Evolutionary conservation across 352 stramenopile genomes (phyloP).

Genomic region (Globisporangium recalcitrans): DNA sequence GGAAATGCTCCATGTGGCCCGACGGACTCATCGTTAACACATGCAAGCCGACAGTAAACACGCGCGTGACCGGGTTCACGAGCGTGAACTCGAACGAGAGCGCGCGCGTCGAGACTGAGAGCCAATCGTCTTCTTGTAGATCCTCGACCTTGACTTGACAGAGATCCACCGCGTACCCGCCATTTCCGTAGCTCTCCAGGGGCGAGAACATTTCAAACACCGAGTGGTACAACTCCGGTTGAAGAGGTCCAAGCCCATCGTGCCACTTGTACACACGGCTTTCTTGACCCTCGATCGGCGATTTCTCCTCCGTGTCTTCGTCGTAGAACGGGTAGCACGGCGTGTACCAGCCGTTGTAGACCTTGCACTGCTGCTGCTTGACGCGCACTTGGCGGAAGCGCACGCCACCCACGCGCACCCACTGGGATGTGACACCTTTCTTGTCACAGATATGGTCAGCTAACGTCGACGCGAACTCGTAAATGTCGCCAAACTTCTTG

Average conservation of each 20-base stretch:
- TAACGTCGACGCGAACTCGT: slow-evolving; percentile 63
- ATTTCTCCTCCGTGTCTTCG: slow-evolving; percentile 43
- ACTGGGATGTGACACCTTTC: slow-evolving; percentile 58
- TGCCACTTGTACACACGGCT: slow-evolving; percentile 59
- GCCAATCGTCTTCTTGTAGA: slow-evolving; percentile 63
- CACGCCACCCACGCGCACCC: slow-evolving; percentile 70
- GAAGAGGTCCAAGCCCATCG: slow-evolving; percentile 51
- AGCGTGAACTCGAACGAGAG: slow-evolving; percentile 84
- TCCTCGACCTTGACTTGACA: slow-evolving; percentile 56
- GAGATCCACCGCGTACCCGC: slow-evolving; percentile 73
- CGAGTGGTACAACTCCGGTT: slow-evolving; percentile 53
- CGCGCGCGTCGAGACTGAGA: slow-evolving; percentile 76
- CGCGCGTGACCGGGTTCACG: slow-evolving; percentile 84
- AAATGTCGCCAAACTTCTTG: slow-evolving; percentile 71
- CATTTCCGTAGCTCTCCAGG: slow-evolving; percentile 49
- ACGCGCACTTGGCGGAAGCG: slow-evolving; percentile 83
- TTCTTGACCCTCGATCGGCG: slow-evolving; percentile 35
- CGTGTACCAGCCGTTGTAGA: slow-evolving; percentile 53
- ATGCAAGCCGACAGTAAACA: slow-evolving; percentile 85
- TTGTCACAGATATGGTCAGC: slow-evolving; percentile 45
- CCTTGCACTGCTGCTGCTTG: slow-evolving; percentile 57
- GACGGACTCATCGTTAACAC: slow-evolving; percentile 79
- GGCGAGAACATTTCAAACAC: slow-evolving; percentile 41
- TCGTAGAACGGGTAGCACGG: slow-evolving; percentile 77
- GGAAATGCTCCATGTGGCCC: slow-evolving; percentile 75